A percentile compares a stretch with the other conserved stretches of the same genome.
Conservation (phyloP, 345 rosid genomes). For the Pelargonium nanum region DNA sequence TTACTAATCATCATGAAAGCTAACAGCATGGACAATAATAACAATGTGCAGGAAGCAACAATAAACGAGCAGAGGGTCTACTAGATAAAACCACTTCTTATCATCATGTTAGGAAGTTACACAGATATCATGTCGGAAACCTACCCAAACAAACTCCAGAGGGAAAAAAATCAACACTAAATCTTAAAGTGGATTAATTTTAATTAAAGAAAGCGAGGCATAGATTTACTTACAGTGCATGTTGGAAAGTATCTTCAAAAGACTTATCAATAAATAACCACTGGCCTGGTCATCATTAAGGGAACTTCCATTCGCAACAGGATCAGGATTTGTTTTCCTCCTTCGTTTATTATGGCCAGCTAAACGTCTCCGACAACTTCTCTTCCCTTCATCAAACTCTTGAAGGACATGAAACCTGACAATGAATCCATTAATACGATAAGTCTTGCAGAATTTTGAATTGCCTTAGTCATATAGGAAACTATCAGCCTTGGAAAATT, state of each 20-base stretch:
- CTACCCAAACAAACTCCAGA: too few species aligned
- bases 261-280: slow-evolving; percentile 65
- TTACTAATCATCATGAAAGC: background rate
- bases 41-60: too few species aligned
- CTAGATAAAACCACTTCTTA: too few species aligned
- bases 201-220: background rate
- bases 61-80: too few species aligned
- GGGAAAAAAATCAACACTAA: background rate
- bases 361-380: slow-evolving; percentile 97
- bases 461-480: background rate
- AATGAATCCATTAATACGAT: slow-evolving; percentile 3
- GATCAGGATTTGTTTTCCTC: slow-evolving; percentile 83
- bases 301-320: slow-evolving; percentile 43
- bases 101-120: too few species aligned
- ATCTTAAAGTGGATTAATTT: background rate
- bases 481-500: background rate
- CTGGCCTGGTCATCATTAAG: slow-evolving; percentile 67
- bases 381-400: slow-evolving; percentile 98
- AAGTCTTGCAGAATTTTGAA: slow-evolving; percentile 4
- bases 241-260: slow-evolving; percentile 79
- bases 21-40: background rate
- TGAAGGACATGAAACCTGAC: slow-evolving; percentile 89
- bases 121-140: too few species aligned
- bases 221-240: slow-evolving; percentile 60
- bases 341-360: slow-evolving; percentile 98